Evolutionary conservation across 1,284 basidiomycete genomes (phyloP), one percentile per base, ranked within the genome.

Genomic region (Pyrrhoderma noxium): DNA sequence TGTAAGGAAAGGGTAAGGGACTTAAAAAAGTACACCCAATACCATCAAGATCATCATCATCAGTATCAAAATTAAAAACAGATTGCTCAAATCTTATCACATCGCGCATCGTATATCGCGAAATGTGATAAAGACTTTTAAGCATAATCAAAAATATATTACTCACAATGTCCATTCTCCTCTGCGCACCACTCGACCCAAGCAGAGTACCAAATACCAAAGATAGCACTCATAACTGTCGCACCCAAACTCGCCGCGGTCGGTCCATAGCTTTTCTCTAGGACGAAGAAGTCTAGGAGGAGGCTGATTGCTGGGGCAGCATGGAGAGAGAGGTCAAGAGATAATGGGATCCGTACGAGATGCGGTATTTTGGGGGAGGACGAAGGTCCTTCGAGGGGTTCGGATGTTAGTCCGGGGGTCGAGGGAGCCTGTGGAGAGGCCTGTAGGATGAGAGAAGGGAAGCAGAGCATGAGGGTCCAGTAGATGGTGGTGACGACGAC

Each of bases 1-100:
- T 0, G 79, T 85, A 53, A 92, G 70, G 70, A 91, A 91, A 0
- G 89, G 89, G 65, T 91, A 91, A 16, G 89, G 86, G 66, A 89
- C 84, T 87, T 27, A 23, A 36, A 55, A 3, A 21, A 25, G 38
- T 31, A 52, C 22, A 35, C n/a, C n/a, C n/a, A n/a, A 53, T 25
- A 34, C 35, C 13, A 43, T 34, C 52, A 34, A 27, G 19, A n/a
- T n/a, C n/a, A n/a, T n/a, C n/a, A n/a, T n/a, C n/a, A n/a, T n/a
- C n/a, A n/a, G n/a, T n/a, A 35, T 3, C 25, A 16, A 5, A 8
- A 13, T 16, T 37, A 31, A 37, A 3, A 27, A 44, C 31, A 25
- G 22, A 14, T 50, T 4, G n/a, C 8, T 22, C n/a, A 40, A 21
- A n/a, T n/a, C n/a, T n/a, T n/a, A n/a, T n/a, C n/a, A n/a, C n/a